These are phyloP conservation scores for Hymenoscyphus salicellus DNA, from an alignment of 2,329 filamentous ascomycete genomes.

Conservation along the genomic window DNA sequence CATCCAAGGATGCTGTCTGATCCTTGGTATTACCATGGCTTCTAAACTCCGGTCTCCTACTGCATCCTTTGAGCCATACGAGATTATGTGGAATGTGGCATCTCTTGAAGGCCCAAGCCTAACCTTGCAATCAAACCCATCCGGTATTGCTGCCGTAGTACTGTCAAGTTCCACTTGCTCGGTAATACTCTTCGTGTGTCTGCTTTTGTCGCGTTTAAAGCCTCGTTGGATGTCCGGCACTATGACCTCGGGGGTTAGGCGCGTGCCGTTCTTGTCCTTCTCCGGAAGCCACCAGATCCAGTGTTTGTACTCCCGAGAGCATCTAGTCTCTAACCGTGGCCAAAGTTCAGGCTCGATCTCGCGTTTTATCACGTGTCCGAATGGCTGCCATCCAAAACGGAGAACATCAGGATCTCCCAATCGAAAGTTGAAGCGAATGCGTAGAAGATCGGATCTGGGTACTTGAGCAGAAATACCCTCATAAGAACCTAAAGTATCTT, in stretches of 20 bases:
- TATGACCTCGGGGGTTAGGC: neutral
- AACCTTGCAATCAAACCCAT: no score
- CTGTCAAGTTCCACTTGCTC: no score
- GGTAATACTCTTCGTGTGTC: neutral
- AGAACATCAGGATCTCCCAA: slow-evolving; percentile 5
- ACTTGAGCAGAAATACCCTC: slow-evolving; percentile 5
- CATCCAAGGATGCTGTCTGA: no score
- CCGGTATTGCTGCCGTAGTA: no score
- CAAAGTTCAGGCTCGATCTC: slow-evolving; percentile 18
- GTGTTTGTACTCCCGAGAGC: slow-evolving; percentile 15
- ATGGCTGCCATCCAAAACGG: slow-evolving; percentile 17
- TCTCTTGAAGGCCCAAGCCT: no score
- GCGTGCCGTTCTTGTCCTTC: slow-evolving; percentile 3
- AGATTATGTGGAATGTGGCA: no score
- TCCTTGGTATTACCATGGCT: no score
- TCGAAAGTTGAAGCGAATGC: slow-evolving; percentile 18
- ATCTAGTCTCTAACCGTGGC: slow-evolving; percentile 14
- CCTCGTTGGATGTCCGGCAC: slow-evolving; percentile 7
- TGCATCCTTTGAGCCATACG: no score
- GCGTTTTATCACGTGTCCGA: slow-evolving; percentile 12
- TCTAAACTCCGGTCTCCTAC: no score
- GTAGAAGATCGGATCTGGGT: slow-evolving; percentile 15
- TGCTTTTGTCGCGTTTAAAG: slow-evolving; percentile 7
- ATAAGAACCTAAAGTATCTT: slow-evolving; percentile 13
- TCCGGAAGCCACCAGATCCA: slow-evolving; percentile 16